Base-by-base conservation (phyloP, 331 rosid species). In the Phaseolus coccineus region DNA sequence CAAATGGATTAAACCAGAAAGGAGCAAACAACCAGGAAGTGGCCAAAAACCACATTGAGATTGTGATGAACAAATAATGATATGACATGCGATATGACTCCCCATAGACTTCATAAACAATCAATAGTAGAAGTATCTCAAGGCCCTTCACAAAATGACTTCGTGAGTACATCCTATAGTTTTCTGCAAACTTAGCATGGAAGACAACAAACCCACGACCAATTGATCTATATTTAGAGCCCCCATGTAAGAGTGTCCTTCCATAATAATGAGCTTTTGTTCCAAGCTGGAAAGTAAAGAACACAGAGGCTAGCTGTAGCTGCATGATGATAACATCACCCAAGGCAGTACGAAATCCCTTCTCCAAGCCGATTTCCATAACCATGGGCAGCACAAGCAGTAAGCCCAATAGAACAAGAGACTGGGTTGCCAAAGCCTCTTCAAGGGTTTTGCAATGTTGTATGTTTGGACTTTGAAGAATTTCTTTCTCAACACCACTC, bases 131-230 rank as follows among this genome's bases (percentile, higher is more conserved):
- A 13, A 93, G 85, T 61, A 96, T 85, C 85, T 93, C 99, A 85
- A 96, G 83, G 81, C 99, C 98, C 82, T 96, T 96, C 82, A 93
- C 93, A 82, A 96, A 96, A 87, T 96, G 99, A 82, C 98, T 96
- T 50, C 98, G 85, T 0, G 99, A 93, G 81, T 96, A 93, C 83
- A 93, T 84, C 84, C 98, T 77, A 82, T 96, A 96, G 85, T 96
- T 96, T 1, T 93, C 99, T 62, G 94, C 96, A 87, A 96, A 93
- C 81, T 85, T 96, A 52, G 98, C 97, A 71, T 93, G 99, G 81
- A 89, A 88, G 37, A 96, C 98, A 47, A 96, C 99, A 82, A 96
- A 96, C 13, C 98, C 99, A 11, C 94, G 96, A 37, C 99, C 99
- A 4, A 96, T 93, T 52, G 99, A 83, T 77, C 96, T 83, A 68